Base-by-base conservation (phyloP, 2,329 filamentous ascomycete species). In the Penicillium sp. region DNA sequence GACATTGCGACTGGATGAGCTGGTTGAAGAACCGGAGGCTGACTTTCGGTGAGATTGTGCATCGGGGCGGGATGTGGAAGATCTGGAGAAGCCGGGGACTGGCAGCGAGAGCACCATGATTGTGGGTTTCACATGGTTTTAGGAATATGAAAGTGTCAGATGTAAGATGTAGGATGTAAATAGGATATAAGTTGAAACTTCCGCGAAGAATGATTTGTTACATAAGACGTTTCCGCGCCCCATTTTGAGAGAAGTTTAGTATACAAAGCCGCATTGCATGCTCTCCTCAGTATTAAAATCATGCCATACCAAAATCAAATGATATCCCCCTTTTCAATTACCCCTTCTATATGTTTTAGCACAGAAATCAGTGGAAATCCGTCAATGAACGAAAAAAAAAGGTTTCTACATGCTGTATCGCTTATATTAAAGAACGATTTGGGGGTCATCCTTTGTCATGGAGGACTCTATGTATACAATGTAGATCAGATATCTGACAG, bases 41-140 rank as follows among this genome's bases (percentile, higher is more conserved):
- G 63, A 61, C 31, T 41, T 50, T 53, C 55, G 61, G 37, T 51
- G 48, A 46, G 57, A 45, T 54, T 58, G 59, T 16, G 58, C 53
- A 54, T 69, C 62, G 67, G 56, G 72, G 57, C 56, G 68, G 53
- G 55, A 69, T 61, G 51, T 60, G 53, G 63, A 63, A 58, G 69
- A 65, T 67, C 61, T 67, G 55, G 68, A 67, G 58, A 75, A 72
- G 62, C 67, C 67, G 41, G 73, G 68, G 46, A 75, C 64, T 36
- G 70, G 64, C 59, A 74, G 65, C 56, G 69, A 73, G 56, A 72
- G 71, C 69, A 73, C 70, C 73, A 75, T 74, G 47, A 58, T 73
- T 45, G 37, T 55, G 46, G 50, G 38, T 37, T 42, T 58, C 73
- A 74, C 71, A 74, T 74, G 58, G 12, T 47, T 46, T 46, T 37